These are phyloP conservation scores for Suhomyces pyralidae DNA, from an alignment of 805 yeast species.

Conservation along the genomic window DNA sequence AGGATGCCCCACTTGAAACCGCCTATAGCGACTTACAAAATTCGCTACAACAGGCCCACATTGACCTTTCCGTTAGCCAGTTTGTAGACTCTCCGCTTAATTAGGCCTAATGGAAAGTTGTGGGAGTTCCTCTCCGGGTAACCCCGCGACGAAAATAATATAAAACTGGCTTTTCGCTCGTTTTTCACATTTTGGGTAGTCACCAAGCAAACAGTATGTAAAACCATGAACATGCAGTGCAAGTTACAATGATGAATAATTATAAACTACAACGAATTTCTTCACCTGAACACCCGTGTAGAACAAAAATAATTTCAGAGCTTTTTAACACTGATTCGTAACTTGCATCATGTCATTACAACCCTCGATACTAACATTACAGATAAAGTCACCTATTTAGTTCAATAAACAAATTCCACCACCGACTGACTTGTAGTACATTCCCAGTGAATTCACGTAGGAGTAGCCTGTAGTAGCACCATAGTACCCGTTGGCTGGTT, in stretches of 20 bases:
- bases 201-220: constrained; percentile 7
- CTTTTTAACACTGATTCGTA: constrained; percentile 63
- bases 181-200: neutral
- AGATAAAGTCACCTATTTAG: neutral
- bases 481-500: too few species aligned
- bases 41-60: neutral
- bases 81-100: neutral
- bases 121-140: constrained; percentile 3
- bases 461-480: neutral
- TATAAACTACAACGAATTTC: constrained; percentile 53
- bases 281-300: constrained; percentile 64
- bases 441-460: neutral
- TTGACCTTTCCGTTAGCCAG: neutral
- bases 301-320: constrained; percentile 57
- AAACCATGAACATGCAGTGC: neutral
- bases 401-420: neutral
- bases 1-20: neutral
- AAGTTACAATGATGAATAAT: constrained; percentile 28
- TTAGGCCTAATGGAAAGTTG: neutral
- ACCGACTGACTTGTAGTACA: neutral
- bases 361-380: constrained; percentile 5
- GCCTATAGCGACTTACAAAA: neutral
- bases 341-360: neutral
- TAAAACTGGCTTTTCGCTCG: neutral
- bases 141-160: constrained; percentile 1